Evolutionary conservation across 106 monocot genomes (phyloP), one percentile per base, ranked within the genome.

Genomic region (Ottelia alismoides): DNA sequence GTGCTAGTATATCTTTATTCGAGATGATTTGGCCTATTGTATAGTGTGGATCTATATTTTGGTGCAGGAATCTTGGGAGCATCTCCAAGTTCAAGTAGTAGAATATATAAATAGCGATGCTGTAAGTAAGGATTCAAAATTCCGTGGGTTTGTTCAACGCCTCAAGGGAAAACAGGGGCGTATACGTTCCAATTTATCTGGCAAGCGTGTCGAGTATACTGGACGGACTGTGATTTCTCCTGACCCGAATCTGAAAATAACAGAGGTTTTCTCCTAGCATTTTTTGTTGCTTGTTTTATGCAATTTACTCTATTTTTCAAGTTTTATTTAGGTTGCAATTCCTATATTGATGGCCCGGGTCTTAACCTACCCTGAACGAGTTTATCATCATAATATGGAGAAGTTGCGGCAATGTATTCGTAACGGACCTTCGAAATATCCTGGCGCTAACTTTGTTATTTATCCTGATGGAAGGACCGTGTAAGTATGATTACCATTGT

Each of bases 181-280:
- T 25, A 85, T 98, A 46, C 85, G 98, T 77, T 73, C 87, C 43
- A 98, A 98, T 35, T 77, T 98, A 51, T 82, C 82, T 11, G 98
- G 98, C 49, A 98, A 98, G 53, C 85, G 98, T 74, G 79, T 79
- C 69, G 79, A 98, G 49, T 98, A 72, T 71, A 98, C 98, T 50
- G 98, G 90, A 67, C 65, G 98, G 35, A 98, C 98, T 59, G 98
- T 98, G 11, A 98, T 98, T 70, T 98, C 98, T 63, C 98, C 98
- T 53, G 98, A 98, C 73, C 98, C 98, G 32, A 98, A 98, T 75
- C 72, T 98, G 45, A 98, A 82, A 86, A 98, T 98, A 20, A 82
- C 98, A 45, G 98, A 90, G 98, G 98, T 93, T 16, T 7, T 16
- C 16, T 43, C 40, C 40, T 7, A 7, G 16, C 40, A 6, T 7